These are phyloP conservation scores for Maudiozyma pseudohumilis DNA, from an alignment of 805 yeast genomes.

Conservation along the genomic window DNA sequence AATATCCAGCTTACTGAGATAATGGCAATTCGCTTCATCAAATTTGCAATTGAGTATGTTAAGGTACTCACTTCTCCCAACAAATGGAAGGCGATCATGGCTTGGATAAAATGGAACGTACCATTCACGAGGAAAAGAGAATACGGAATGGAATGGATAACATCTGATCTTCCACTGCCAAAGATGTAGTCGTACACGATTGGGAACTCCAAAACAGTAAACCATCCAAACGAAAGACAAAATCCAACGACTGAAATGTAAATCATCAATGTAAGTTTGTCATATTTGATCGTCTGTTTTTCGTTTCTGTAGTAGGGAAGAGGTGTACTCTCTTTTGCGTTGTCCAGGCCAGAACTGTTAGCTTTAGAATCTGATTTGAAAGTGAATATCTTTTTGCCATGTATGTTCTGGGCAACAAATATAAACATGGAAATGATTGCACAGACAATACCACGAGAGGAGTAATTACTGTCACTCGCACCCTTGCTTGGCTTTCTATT, in stretches of 20 bases:
- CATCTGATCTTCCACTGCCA: constrained; percentile 14
- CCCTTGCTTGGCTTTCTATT: not conserved
- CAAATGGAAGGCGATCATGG: constrained; percentile 70
- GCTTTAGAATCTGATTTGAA: constrained; percentile 17
- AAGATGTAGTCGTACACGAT: constrained; percentile 14
- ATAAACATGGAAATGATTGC: constrained; percentile 62
- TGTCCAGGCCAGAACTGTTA: not conserved
- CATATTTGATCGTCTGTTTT: constrained; percentile 39
- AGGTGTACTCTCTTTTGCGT: constrained; percentile 12
- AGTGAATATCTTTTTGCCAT: constrained; percentile 74
- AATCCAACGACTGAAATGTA: constrained; percentile 73
- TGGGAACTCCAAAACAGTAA: constrained; percentile 53
- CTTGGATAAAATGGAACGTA: constrained; percentile 67
- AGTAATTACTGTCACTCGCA: constrained; percentile 6
- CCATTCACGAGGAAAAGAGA: constrained; percentile 55
- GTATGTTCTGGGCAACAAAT: constrained; percentile 79
- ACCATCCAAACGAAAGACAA: constrained; percentile 60
- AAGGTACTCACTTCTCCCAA: constrained; percentile 76
- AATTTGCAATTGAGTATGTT: constrained; percentile 75
- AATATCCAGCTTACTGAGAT: constrained; percentile 67
- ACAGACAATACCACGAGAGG: constrained; percentile 47
- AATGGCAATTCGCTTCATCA: constrained; percentile 81
- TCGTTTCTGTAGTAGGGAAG: constrained; percentile 11
- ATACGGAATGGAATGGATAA: constrained; percentile 33
- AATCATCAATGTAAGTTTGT: constrained; percentile 68